A percentile compares a stretch with the other conserved stretches of the same genome.
Evolutionary conservation across 768 basidiomycete genomes (phyloP).

Genomic region (Royoungia palumana): DNA sequence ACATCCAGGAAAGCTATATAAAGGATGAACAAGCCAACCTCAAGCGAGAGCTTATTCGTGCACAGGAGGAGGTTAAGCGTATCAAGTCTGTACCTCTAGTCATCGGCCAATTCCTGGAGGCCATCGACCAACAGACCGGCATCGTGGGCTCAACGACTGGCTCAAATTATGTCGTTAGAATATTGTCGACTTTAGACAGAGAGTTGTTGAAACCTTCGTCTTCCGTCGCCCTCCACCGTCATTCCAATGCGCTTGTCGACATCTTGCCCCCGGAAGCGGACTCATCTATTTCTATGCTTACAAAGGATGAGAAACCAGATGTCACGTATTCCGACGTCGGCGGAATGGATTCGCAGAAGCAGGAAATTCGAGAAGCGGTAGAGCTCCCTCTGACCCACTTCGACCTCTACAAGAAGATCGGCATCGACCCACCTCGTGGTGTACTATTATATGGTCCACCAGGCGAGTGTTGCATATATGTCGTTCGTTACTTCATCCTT

Average conservation of each 20-base stretch:
- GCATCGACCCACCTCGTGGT: conserved; percentile 97
- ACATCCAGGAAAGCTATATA: conserved; percentile 94
- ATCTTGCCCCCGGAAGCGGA: conserved; percentile 98
- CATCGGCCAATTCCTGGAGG: conserved; percentile 98
- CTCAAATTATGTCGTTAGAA: conserved; percentile 96
- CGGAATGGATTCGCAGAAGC: conserved; percentile 97
- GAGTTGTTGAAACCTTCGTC: conserved; percentile 96
- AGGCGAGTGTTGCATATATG: conserved; percentile 45
- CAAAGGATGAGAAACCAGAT: conserved; percentile 92
- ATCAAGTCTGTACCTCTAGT: conserved; percentile 98
- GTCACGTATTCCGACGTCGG: conserved; percentile 93
- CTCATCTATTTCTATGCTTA: conserved; percentile 93
- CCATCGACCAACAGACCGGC: conserved; percentile 95
- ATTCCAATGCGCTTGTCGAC: conserved; percentile 98
- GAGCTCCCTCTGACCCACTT: conserved; percentile 96
- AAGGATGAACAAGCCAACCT: conserved; percentile 98
- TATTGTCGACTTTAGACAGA: conserved; percentile 93
- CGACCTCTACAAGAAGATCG: conserved; percentile 98
- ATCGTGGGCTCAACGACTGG: conserved; percentile 98
- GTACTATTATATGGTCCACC: conserved; percentile 96
- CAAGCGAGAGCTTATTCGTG: conserved; percentile 95
- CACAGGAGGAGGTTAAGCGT: conserved; percentile 98
- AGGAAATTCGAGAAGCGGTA: conserved; percentile 97
- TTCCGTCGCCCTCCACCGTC: conserved; percentile 96
- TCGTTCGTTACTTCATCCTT: not conserved